Evolutionary conservation across 2,329 filamentous ascomycete species (phyloP).

Genomic region (Phaeosphaeriaceae sp.): DNA sequence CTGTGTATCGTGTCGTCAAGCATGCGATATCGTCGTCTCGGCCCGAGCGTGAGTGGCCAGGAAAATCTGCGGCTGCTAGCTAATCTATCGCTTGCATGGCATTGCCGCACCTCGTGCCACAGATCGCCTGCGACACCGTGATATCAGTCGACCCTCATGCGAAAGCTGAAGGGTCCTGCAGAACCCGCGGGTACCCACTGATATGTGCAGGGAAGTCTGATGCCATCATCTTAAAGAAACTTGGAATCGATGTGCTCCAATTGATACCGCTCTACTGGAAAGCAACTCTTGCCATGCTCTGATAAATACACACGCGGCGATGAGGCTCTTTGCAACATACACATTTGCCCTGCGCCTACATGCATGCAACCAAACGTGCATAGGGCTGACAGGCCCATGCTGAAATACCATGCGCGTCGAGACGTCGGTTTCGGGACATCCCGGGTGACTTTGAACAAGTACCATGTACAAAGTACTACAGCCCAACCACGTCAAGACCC

Average conservation of each 20-base stretch:
- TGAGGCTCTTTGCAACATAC: neutral
- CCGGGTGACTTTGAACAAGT: neutral
- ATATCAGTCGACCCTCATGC: constrained; percentile 7
- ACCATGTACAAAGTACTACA: neutral
- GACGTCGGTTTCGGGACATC: neutral
- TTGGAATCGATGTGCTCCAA: neutral
- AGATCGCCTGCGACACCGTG: neutral
- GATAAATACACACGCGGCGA: neutral
- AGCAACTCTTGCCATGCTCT: neutral
- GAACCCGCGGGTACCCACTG: constrained; percentile 2
- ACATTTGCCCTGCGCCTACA: neutral
- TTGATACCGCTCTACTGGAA: neutral
- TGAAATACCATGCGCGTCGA: neutral
- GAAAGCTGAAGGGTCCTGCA: neutral
- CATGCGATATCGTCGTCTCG: neutral
- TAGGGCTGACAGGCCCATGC: constrained; percentile 26
- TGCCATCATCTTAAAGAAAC: neutral
- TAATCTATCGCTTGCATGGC: neutral
- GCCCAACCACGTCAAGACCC: neutral
- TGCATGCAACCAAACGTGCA: constrained; percentile 10
- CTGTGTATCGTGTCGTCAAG: neutral
- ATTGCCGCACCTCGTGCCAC: constrained; percentile 4
- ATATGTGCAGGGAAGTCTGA: neutral
- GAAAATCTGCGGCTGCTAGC: constrained; percentile 2
- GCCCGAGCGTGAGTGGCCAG: constrained; percentile 2